Evolutionary conservation across 2,329 filamentous ascomycete genomes (phyloP).

Genomic region (Verticillium zaregamsianum): DNA sequence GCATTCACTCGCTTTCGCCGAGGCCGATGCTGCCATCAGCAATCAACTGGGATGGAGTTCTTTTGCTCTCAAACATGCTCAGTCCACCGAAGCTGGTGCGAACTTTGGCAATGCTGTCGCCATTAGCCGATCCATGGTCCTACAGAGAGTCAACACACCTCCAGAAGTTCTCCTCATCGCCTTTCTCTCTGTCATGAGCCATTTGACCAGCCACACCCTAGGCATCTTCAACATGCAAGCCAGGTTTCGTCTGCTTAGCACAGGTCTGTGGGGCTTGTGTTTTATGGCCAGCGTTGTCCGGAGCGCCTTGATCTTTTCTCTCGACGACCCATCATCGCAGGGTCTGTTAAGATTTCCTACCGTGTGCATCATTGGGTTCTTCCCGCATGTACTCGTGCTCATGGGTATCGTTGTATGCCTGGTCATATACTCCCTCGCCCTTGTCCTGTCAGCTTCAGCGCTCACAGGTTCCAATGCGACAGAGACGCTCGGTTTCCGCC

Average conservation of each 20-base stretch:
- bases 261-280: constrained; percentile 82
- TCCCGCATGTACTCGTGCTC: constrained; percentile 87
- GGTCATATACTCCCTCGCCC: constrained; percentile 71
- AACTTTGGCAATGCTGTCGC: constrained; percentile 28
- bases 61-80: constrained; percentile 46
- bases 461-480: constrained; percentile 32
- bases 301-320: constrained; percentile 62
- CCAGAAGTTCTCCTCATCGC: constrained; percentile 85
- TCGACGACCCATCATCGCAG: constrained; percentile 55
- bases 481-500: constrained; percentile 37
- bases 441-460: constrained; percentile 57
- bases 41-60: constrained; percentile 71
- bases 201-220: constrained; percentile 77
- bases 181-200: constrained; percentile 84
- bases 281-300: constrained; percentile 85
- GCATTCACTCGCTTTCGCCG: constrained; percentile 91
- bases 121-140: constrained; percentile 61
- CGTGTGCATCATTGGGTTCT: constrained; percentile 90
- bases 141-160: constrained; percentile 79
- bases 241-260: constrained; percentile 77
- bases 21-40: constrained; percentile 84
- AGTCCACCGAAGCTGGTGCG: not conserved
- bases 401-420: constrained; percentile 72
- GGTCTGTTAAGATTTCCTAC: constrained; percentile 85
- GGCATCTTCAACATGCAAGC: constrained; percentile 78